These are phyloP conservation scores for Euphorbia lathyris DNA, from an alignment of 345 rosid species.

Conservation along the genomic window DNA sequence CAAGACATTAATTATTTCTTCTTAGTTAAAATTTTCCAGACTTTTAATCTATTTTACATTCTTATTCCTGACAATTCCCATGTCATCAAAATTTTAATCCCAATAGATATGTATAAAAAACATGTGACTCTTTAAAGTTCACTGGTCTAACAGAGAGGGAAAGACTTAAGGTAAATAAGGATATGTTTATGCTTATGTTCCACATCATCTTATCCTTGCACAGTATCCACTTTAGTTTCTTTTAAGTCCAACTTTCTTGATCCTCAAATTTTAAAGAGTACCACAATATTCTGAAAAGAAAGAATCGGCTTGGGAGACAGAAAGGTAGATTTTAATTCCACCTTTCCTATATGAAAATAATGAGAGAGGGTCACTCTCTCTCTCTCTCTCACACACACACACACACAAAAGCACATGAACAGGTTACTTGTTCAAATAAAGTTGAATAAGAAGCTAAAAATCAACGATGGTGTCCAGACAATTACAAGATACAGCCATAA, in stretches of 20 bases:
- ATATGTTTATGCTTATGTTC: neutral
- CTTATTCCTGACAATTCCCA: slow-evolving; percentile 8
- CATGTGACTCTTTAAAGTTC: neutral
- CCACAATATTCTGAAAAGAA: neutral
- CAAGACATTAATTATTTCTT: slow-evolving; percentile 65
- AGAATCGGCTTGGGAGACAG: neutral
- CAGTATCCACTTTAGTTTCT: neutral
- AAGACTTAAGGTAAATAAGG: neutral
- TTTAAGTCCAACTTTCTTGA: neutral
- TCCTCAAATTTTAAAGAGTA: neutral
- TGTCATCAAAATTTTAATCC: slow-evolving; percentile 8
- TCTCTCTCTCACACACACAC: too few species aligned
- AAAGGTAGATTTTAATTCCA: neutral
- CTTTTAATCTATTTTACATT: slow-evolving; percentile 7
- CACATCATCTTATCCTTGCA: neutral
- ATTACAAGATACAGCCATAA: neutral
- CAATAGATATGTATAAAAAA: neutral
- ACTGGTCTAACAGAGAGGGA: neutral
- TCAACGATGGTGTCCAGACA: neutral
- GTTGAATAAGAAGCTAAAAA: neutral
- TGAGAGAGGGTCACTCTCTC: neutral
- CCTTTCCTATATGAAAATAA: neutral
- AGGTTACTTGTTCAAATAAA: too few species aligned
- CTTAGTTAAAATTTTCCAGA: slow-evolving; percentile 36
- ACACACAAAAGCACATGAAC: too few species aligned